A percentile compares a stretch with the other conserved stretches of the same genome.
phyloP scores from a whole-genome alignment of 83 land plant genomes.

The Picea abies region DNA sequence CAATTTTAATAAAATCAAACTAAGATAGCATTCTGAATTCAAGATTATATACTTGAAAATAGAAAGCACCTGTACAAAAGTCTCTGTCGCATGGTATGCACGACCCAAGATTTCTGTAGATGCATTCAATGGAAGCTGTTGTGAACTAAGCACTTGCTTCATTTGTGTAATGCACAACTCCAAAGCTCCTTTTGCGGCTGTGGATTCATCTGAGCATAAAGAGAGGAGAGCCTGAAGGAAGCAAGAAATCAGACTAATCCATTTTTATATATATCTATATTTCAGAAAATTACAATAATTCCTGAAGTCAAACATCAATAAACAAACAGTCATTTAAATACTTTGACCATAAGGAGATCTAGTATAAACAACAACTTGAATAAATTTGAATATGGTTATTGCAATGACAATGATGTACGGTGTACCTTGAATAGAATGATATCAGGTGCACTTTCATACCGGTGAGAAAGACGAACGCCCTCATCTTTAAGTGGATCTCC shows the following conservation, averaged over 20 bases:
- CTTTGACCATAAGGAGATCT: not conserved
- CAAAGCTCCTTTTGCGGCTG: constrained; percentile 84
- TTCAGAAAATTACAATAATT: not conserved
- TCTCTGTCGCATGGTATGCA: constrained; percentile 96
- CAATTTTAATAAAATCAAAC: not conserved
- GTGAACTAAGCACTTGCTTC: constrained; percentile 72
- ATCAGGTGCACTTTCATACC: constrained; percentile 97
- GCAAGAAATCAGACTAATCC: not conserved
- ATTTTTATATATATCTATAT: not conserved
- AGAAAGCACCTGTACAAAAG: constrained; percentile 86
- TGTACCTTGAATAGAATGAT: constrained; percentile 90
- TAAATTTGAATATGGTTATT: not conserved
- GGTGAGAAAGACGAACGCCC: constrained; percentile 78
- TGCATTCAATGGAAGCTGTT: constrained; percentile 73
- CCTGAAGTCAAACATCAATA: not conserved
- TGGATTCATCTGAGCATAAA: constrained; percentile 77
- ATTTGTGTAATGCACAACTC: constrained; percentile 86
- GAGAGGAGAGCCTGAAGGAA: constrained; percentile 77
- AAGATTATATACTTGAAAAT: not conserved
- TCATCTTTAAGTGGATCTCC: constrained; percentile 89
- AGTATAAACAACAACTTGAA: not conserved
- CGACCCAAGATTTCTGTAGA: constrained; percentile 81
- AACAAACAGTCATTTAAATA: not conserved
- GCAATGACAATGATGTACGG: not conserved
- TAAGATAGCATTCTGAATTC: not conserved